These are phyloP conservation scores for Inosperma sp. DNA, from an alignment of 768 basidiomycete species.

Conservation along the genomic window DNA sequence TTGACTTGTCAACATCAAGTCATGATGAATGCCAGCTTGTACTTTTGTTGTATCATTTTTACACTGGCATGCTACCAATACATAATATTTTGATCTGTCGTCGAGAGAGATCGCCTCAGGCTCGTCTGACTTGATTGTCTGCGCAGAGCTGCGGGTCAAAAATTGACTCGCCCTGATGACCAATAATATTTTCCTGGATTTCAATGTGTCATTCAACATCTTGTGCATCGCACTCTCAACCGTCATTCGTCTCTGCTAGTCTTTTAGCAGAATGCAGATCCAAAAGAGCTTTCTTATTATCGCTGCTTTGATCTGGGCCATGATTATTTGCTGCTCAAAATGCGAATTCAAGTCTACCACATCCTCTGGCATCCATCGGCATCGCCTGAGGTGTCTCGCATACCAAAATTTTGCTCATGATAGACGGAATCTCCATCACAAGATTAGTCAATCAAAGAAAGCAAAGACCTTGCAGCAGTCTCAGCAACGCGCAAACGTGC, in stretches of 20 bases:
- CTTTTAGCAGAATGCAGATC: conserved; percentile 5
- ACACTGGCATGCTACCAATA: too few relatives aligned
- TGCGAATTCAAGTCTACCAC: conserved; percentile 5
- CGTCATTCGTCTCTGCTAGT: not conserved
- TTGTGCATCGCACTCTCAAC: too few relatives aligned
- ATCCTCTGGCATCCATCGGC: conserved; percentile 5
- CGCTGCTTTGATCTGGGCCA: conserved; percentile 4
- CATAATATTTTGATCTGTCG: too few relatives aligned
- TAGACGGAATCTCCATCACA: conserved; percentile 5
- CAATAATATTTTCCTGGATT: too few relatives aligned
- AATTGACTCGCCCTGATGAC: not conserved
- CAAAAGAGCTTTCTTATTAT: conserved; percentile 2
- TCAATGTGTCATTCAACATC: too few relatives aligned
- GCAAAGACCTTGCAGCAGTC: conserved; percentile 3
- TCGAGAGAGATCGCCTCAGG: too few relatives aligned
- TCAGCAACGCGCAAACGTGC: conserved; percentile 1
- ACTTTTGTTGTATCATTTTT: too few relatives aligned
- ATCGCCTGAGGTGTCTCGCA: conserved; percentile 1
- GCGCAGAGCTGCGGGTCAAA: not conserved
- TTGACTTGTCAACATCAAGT: too few relatives aligned
- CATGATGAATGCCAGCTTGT: too few relatives aligned
- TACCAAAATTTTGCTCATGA: conserved; percentile 6
- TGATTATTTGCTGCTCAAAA: conserved; percentile 5
- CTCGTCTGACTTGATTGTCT: too few relatives aligned
- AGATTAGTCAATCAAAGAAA: conserved; percentile 6